Evolutionary conservation across 179 eudicot genomes (phyloP), one percentile per base, ranked within the genome.

Genomic region (Beta macrorhiza): DNA sequence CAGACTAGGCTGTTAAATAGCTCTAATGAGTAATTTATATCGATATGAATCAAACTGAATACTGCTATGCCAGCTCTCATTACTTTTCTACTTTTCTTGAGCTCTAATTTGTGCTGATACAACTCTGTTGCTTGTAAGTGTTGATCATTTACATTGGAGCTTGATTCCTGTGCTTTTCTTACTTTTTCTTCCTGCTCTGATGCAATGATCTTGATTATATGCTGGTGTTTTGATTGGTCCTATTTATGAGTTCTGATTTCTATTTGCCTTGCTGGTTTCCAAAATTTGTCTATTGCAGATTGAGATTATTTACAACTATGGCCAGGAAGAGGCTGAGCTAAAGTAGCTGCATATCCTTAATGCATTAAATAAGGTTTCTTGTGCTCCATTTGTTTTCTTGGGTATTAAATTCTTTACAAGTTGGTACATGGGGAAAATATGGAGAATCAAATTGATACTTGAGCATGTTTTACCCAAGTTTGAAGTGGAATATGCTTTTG

Each of bases 281-380:
- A 37, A 4, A 29, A 44, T 71, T 25, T 78, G 79, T 61, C 74
- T 88, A 49, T 49, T 88, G 88, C 97, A 95, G 98, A 93, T 95
- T 75, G 93, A 93, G 91, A 95, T 95, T 67, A 82, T 92, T 7
- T 92, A 95, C 76, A 82, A 95, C 86, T 95, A 84, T 83, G 98
- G 98, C 11, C 84, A 77, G 69, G 98, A 95, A 83, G 90, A 93
- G 64, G 82, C 85, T 55, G 86, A 80, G 78, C 79, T 81, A 78
- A 84, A 74, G 77, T 81, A 69, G 77, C 68, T 67, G 78, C 82
- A 82, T 71, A 16, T 67, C 15, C 72, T 78, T 82, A 16, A 76
- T 73, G 79, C 78, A 72, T 85, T 64, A 59, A 87, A 87, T 89
- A 83, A 83, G 92, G 85, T 84, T 42, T 5, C 69, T 13, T 55